Evolutionary conservation across 2,329 filamentous ascomycete genomes (phyloP).

Genomic region (Knoxdaviesia proteae): DNA sequence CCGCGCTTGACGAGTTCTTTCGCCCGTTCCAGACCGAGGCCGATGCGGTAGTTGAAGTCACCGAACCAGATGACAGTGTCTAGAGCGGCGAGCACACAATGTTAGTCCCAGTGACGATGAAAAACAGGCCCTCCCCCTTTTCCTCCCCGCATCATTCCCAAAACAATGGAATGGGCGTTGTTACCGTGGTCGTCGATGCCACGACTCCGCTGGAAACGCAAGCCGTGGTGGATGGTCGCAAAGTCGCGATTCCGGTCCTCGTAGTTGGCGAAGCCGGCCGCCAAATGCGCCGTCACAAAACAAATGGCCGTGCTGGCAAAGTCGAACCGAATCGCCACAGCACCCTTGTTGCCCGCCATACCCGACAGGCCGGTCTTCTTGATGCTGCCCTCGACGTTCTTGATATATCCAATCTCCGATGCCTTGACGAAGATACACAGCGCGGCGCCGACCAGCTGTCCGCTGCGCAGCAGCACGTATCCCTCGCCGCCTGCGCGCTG

Average conservation of each 20-base stretch:
- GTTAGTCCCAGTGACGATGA: neutral
- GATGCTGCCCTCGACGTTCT: conserved; percentile 87
- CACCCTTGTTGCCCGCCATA: conserved; percentile 95
- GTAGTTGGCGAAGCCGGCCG: conserved; percentile 89
- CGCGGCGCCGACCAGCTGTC: conserved; percentile 84
- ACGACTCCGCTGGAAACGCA: conserved; percentile 79
- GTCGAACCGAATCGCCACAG: conserved; percentile 87
- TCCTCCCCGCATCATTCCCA: too few relatives aligned
- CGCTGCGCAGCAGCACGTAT: conserved; percentile 78
- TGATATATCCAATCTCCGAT: conserved; percentile 59
- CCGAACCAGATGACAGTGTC: conserved; percentile 81
- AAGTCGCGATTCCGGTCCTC: conserved; percentile 93
- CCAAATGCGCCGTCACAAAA: conserved; percentile 90
- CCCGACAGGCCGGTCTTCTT: conserved; percentile 92
- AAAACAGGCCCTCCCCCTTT: too few relatives aligned
- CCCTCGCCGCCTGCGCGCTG: conserved; percentile 44
- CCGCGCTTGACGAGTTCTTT: conserved; percentile 50
- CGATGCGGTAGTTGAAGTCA: conserved; percentile 96
- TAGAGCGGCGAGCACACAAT: conserved; percentile 6
- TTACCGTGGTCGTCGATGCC: conserved; percentile 76
- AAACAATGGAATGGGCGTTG: conserved; percentile 4
- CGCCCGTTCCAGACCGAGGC: conserved; percentile 57
- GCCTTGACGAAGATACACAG: conserved; percentile 78
- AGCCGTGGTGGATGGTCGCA: conserved; percentile 63
- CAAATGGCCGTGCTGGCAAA: conserved; percentile 85